Evolutionary conservation across 2,329 filamentous ascomycete genomes (phyloP).

Genomic region (Aspergillus spinulosporus): DNA sequence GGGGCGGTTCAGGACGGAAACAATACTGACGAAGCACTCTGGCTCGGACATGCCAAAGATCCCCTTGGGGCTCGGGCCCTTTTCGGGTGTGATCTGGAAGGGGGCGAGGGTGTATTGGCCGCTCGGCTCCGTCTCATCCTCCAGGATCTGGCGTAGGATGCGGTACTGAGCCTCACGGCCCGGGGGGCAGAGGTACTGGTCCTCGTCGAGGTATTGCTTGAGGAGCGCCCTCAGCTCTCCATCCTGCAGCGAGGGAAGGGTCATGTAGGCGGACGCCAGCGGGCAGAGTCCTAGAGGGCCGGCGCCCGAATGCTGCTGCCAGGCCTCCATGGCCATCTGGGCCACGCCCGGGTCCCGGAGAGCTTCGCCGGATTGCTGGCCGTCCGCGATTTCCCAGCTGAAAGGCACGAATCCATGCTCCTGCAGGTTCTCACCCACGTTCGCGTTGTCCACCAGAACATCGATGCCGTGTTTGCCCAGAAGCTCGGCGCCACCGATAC

Average conservation of each 20-base stretch:
- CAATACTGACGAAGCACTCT: slow-evolving; percentile 21
- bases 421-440: slow-evolving; percentile 54
- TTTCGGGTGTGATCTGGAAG: slow-evolving; percentile 21
- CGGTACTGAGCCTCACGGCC: slow-evolving; percentile 4
- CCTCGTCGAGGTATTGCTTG: background rate
- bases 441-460: slow-evolving; percentile 47
- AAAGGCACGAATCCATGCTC: slow-evolving; percentile 41
- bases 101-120: slow-evolving; percentile 24
- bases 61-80: slow-evolving; percentile 12
- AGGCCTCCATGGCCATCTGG: slow-evolving; percentile 25
- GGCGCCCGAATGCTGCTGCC: slow-evolving; percentile 19
- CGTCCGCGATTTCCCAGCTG: slow-evolving; percentile 25
- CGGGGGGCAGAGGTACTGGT: background rate
- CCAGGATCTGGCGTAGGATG: slow-evolving; percentile 15
- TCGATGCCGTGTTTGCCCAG: slow-evolving; percentile 45
- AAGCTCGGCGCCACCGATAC: slow-evolving; percentile 54
- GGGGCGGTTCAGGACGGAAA: slow-evolving; percentile 30
- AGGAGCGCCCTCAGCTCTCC: background rate
- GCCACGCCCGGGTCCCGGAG: slow-evolving; percentile 22
- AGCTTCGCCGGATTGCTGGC: slow-evolving; percentile 25
- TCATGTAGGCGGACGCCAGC: background rate
- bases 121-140: slow-evolving; percentile 19
- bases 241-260: background rate
- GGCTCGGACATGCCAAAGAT: slow-evolving; percentile 20
- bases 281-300: background rate